A percentile compares a stretch with the other conserved stretches of the same genome.
Evolutionary conservation across 345 rosid species (phyloP).

Genomic region (Dipteronia dyeriana): DNA sequence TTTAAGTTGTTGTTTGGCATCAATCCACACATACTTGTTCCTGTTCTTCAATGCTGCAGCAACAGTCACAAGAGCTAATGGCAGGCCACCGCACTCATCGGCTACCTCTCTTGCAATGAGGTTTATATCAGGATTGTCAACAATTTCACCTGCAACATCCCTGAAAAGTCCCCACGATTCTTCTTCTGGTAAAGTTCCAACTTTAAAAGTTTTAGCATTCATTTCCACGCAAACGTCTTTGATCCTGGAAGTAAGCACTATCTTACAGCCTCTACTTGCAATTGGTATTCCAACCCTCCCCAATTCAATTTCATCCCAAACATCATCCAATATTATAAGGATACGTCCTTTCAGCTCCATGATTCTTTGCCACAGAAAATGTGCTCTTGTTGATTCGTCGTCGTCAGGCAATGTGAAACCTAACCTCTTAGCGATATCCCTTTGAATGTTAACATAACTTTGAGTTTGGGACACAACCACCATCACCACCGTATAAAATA

Average conservation of each 20-base stretch:
- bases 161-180: conserved; percentile 5
- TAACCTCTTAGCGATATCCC: too few relatives aligned
- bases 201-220: background rate
- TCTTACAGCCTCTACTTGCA: background rate
- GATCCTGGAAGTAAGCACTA: background rate
- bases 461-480: too few relatives aligned
- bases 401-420: too few relatives aligned
- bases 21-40: background rate
- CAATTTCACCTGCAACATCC: background rate
- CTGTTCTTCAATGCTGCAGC: conserved; percentile 3
- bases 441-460: too few relatives aligned
- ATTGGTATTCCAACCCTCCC: background rate
- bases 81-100: conserved; percentile 17
- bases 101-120: conserved; percentile 11
- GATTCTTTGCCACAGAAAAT: too few relatives aligned
- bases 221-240: background rate
- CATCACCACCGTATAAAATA: too few relatives aligned
- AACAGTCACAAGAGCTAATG: conserved; percentile 6
- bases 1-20: background rate
- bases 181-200: background rate
- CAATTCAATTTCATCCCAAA: conserved; percentile 8
- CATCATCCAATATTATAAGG: background rate
- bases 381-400: too few relatives aligned
- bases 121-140: background rate
- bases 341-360: too few relatives aligned